phyloP scores from a whole-genome alignment of 345 rosid species.

The Eucalyptus fibrosa region DNA sequence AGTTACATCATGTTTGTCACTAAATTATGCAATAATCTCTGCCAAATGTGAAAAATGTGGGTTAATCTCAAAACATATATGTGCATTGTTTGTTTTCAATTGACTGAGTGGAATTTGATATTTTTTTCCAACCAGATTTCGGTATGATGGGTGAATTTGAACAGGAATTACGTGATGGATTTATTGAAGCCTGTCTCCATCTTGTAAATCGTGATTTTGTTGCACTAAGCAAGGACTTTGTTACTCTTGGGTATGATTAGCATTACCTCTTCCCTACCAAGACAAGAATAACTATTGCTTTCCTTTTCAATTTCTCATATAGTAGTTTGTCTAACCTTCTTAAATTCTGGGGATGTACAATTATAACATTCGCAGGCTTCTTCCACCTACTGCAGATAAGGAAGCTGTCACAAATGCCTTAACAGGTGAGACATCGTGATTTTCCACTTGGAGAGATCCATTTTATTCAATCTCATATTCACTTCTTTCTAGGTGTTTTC shows the following conservation, averaged over 20 bases:
- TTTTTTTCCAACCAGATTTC: constrained; percentile 52
- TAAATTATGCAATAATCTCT: neutral
- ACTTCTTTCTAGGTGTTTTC: constrained; percentile 38
- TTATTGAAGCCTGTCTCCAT: constrained; percentile 95
- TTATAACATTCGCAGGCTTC: constrained; percentile 42
- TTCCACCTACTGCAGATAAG: constrained; percentile 82
- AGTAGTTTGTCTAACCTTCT: neutral
- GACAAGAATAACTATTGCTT: neutral
- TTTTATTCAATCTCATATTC: neutral
- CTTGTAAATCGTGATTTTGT: constrained; percentile 93
- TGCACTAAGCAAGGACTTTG: constrained; percentile 79
- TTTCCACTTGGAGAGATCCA: neutral
- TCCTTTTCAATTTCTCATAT: neutral
- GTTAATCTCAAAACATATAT: neutral
- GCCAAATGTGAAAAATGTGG: neutral
- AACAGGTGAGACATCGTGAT: constrained; percentile 29
- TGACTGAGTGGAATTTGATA: constrained; percentile 10
- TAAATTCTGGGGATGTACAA: neutral
- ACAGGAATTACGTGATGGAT: constrained; percentile 83
- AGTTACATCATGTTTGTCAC: neutral
- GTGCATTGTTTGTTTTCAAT: neutral
- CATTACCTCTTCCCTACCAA: neutral
- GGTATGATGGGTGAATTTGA: constrained; percentile 99
- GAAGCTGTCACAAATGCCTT: constrained; percentile 74
- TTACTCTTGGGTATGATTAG: constrained; percentile 70